Evolutionary conservation across 2,329 filamentous ascomycete species (phyloP), one percentile per base, ranked within the genome.

Genomic region (Tolypocladium pustulatum): DNA sequence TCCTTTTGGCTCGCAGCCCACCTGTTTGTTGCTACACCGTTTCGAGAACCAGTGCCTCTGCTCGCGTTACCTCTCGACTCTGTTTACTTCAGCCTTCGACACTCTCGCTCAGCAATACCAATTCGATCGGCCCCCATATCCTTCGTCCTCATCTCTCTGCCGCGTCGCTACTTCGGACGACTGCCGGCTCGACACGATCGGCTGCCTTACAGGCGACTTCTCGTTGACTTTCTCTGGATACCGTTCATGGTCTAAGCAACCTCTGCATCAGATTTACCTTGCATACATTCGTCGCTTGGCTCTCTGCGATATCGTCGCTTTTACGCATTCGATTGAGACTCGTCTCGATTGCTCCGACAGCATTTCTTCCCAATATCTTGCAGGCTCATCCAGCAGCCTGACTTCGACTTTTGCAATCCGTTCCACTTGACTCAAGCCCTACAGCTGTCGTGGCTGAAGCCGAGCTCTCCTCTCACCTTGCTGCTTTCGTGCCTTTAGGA

Each of bases 401-500:
- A n/a, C 27, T 30, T 55, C 9, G 4, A n/a, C 54, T 25, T 34
- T 46, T 17, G n/a, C 52, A 46, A 40, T 13, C 36, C n/a, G 25
- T 55, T 54, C 34, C 52, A 41, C 36, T 17, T 34, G 49, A 37
- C 40, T 40, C 54, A 46, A 53, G 32, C 54, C 32, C 49, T 58
- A 53, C 32, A 54, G 22, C 17, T 20, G 30, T 51, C 32, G 5
- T 30, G 41, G 13, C 27, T 15, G 53, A 20, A 41, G 54, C 15
- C 22, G 30, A 17, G 12, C 5, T 27, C 32, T 40, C 20, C 27
- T 37, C 25, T 59, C 40, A 64, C 63, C 60, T 62, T 61, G 60
- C 61, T 60, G 63, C 62, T 61, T 64, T 71, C 76, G 78, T 82
- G 81, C 79, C 81, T 78, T 68, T 67, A 63, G 59, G 56, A 64